Conservation (phyloP, 352 stramenopile genomes). For the Globisporangium perplexum region DNA sequence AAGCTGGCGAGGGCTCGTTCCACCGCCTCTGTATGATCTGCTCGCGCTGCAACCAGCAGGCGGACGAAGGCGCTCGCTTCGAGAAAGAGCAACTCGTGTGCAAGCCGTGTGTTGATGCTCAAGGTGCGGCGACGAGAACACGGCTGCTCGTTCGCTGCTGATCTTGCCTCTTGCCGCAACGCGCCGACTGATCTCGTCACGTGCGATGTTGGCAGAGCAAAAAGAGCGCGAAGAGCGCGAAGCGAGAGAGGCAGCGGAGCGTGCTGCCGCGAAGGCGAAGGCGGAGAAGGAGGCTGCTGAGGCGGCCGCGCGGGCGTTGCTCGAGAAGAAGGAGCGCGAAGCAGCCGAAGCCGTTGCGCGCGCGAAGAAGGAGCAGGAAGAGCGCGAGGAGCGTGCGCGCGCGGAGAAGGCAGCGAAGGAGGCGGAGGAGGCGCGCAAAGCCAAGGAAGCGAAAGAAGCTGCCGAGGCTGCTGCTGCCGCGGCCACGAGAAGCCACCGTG, state of each 20-base stretch:
- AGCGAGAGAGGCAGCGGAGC: conserved; percentile 44
- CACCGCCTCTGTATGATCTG: conserved; percentile 81
- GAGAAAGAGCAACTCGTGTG: conserved; percentile 56
- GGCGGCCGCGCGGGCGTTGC: conserved; percentile 29
- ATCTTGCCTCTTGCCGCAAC: background rate
- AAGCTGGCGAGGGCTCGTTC: conserved; percentile 51
- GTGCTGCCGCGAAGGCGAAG: conserved; percentile 33
- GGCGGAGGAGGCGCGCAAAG: conserved; percentile 10
- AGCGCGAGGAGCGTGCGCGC: conserved; percentile 22
- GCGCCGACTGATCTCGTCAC: background rate
- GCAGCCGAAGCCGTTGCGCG: conserved; percentile 34
- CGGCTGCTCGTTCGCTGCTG: background rate
- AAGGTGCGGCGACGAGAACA: conserved; percentile 20
- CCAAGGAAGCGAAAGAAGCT: conserved; percentile 17
- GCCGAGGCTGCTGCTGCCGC: conserved; percentile 23
- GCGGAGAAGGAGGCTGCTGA: conserved; percentile 46
- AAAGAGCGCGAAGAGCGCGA: conserved; percentile 45
- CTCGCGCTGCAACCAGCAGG: conserved; percentile 58
- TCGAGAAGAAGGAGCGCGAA: conserved; percentile 44
- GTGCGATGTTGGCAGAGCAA: conserved; percentile 6
- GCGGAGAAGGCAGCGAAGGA: conserved; percentile 22
- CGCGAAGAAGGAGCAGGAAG: conserved; percentile 40
- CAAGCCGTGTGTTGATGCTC: conserved; percentile 37
- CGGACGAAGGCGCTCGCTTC: conserved; percentile 51
- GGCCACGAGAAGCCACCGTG: conserved; percentile 18